Base-by-base conservation (phyloP, 2,329 filamentous ascomycete genomes). In the Ascochyta koolunga region DNA sequence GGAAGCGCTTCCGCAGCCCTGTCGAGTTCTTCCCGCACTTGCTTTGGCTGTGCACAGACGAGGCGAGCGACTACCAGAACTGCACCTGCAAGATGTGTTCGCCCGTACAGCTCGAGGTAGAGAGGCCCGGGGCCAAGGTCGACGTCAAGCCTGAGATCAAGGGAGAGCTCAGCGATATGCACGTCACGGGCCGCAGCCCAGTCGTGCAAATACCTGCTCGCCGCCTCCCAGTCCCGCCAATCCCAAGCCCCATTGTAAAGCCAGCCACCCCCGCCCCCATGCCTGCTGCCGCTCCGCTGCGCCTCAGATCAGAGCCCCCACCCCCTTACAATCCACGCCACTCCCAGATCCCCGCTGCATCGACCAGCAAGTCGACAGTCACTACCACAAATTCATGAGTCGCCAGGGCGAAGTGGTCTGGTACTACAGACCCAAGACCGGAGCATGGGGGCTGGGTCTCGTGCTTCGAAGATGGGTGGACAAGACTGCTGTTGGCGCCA, bases 21-120 rank as follows among this genome's bases (percentile, higher is more conserved):
- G 78, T 78, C 45, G 83, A 86, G 58, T 86, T 86, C 73, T 84
- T 85, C 56, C 82, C 82, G 2, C 84, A 86, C 66, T 70, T 86
- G 3, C 68, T 85, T 1, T 85, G 83, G 82, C 78, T 86, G 2
- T 75, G 73, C 40, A 81, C 79, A 18, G 83, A 86, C 59, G 76
- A 79, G 54, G 76, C 73, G 31, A 80, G 78, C 37, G 81, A 86
- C 58, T 75, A 75, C 40, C 75, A 79, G 55, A 85, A 86, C 61
- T 86, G 83, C 70, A 75, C 76, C 16, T 86, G 83, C 74, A 83
- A 83, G 67, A 74, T 84, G 44, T 86, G 83, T 69, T 81, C 77
- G 13, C 82, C 83, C 2, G 78, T 82, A 56, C 81, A 82, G 54
- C 63, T 79, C 5, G 77, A 83, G 33, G 72, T 70, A 24, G 69